Base-by-base conservation (phyloP, 2,329 filamentous ascomycete genomes). In the Trichophyton rubrum region DNA sequence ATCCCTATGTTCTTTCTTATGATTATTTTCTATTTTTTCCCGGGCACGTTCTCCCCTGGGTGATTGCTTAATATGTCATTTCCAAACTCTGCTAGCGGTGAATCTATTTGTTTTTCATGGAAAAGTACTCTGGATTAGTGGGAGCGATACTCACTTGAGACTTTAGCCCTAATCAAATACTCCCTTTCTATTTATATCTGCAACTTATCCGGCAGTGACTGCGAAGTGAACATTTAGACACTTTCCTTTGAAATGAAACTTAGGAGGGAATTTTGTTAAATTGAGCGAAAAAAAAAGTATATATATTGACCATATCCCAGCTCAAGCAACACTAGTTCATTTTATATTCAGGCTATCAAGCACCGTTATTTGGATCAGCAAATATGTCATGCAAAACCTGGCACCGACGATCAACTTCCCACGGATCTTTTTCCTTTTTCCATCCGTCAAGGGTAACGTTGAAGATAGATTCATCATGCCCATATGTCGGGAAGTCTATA, bases 381-480 rank as follows among this genome's bases (percentile, higher is more conserved):
- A 61, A 9, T 9, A 61, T 61, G 2, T 61, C 55, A 17, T 53
- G 45, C 22, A 61, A 41, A 58, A 61, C 22, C 40, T 58, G 27
- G 40, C 59, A 61, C 20, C 59, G 59, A 7, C 43, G 38, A 35
- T 58, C 58, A n/a, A 27, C 17, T 20, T 58, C 59, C 59, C 59
- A 61, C 9, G 33, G 49, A 20, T 61, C 56, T 64, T 27, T 60
- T 43, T 60, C 30, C n/a, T 38, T 55, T 33, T 60, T 35, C 41
- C 57, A 62, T 30, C 61, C 59, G 13, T 40, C 56, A n/a, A 59
- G 47, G 8, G 59, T 56, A 11, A 62, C 17, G 22, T 61, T 59
- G 56, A 62, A 59, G 7, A 43, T 35, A 11, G 41, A 47, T 30
- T 58, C 41, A 3, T n/a, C 45, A 17, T 22, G 24, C 5, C 61